Percentiles rank a stretch among this genome's conserved stretches.
Conservation (phyloP, 805 yeast genomes). For the Crinitomyces ghanaensis region DNA sequence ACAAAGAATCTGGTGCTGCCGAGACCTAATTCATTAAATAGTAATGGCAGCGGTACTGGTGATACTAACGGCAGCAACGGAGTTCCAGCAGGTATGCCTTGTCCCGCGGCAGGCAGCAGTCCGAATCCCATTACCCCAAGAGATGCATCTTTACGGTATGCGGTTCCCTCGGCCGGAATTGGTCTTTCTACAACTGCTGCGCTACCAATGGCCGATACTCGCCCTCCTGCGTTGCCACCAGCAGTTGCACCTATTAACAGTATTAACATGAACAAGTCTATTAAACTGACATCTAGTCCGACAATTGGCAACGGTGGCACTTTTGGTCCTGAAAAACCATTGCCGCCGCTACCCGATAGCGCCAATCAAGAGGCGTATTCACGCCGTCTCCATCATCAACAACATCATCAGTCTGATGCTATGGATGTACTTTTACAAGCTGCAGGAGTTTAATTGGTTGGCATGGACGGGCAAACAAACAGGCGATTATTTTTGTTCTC, state of each 20-base stretch:
- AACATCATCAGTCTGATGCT: conserved; percentile 11
- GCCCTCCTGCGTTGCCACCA: conserved; percentile 16
- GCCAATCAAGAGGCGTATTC: conserved; percentile 1
- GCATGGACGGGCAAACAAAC: no score
- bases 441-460: conserved; percentile 19
- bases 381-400: conserved; percentile 4
- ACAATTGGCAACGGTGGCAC: no score
- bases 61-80: no score
- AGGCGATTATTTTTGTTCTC: no score
- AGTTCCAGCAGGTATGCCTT: no score
- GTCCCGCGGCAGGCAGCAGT: no score
- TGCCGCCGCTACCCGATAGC: conserved; percentile 18
- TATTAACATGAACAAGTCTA: conserved; percentile 4
- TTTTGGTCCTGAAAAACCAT: conserved; percentile 17
- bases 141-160: no score
- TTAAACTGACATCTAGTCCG: conserved; percentile 4
- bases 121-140: no score
- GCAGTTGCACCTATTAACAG: conserved; percentile 11
- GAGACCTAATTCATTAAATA: conserved; percentile 20
- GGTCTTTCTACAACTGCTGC: no score
- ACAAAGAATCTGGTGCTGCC: conserved; percentile 21
- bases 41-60: no score
- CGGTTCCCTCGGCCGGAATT: conserved; percentile 16
- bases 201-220: conserved; percentile 19
- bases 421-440: conserved; percentile 22